phyloP scores from a whole-genome alignment of 805 yeast species.

The Sugiyamaella valdiviana region DNA sequence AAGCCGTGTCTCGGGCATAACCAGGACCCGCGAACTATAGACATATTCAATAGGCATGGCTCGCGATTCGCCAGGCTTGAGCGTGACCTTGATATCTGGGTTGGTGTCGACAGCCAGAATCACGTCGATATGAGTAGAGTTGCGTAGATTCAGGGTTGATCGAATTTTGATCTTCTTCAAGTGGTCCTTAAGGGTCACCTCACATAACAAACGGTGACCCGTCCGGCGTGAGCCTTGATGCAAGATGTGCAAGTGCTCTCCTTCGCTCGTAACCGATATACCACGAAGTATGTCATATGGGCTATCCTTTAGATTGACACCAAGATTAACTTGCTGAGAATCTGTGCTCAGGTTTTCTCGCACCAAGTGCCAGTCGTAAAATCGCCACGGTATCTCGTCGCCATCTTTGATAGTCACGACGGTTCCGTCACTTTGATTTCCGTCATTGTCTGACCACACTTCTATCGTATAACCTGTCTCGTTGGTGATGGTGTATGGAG shows the following conservation, averaged over 20 bases:
- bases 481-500: constrained; percentile 74
- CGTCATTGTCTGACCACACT: constrained; percentile 65
- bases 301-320: constrained; percentile 49
- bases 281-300: constrained; percentile 48
- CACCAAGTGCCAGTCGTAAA: constrained; percentile 86
- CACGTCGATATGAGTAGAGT: constrained; percentile 58
- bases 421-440: constrained; percentile 11
- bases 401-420: constrained; percentile 37
- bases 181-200: constrained; percentile 61
- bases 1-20: constrained; percentile 56
- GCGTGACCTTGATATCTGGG: constrained; percentile 32
- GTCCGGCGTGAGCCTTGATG: constrained; percentile 55
- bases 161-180: constrained; percentile 72
- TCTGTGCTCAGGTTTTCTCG: constrained; percentile 74
- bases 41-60: constrained; percentile 73
- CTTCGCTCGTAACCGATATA: constrained; percentile 71
- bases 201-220: constrained; percentile 71
- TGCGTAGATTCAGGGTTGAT: constrained; percentile 66
- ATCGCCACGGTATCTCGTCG: constrained; percentile 70
- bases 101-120: constrained; percentile 35
- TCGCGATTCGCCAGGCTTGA: constrained; percentile 51
- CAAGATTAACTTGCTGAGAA: constrained; percentile 53
- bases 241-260: constrained; percentile 68
- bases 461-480: constrained; percentile 80
- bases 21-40: constrained; percentile 47